Percentiles rank a stretch among this genome's conserved stretches.
These are phyloP conservation scores for Gyromitra esculenta DNA, from an alignment of 2,329 filamentous ascomycete genomes.

Conservation along the genomic window DNA sequence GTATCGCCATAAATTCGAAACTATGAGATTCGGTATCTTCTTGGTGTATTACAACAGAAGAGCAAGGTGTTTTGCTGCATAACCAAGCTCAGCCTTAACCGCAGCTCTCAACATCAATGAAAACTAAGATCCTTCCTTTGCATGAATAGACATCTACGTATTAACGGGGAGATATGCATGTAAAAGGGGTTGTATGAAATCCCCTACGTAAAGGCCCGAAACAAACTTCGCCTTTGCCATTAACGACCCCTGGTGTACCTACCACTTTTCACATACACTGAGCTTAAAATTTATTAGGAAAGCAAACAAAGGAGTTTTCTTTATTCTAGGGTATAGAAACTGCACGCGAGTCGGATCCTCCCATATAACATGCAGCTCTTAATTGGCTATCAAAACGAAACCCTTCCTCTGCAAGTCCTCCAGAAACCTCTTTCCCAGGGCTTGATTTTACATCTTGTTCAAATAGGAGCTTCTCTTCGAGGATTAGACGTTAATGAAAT, in stretches of 20 bases:
- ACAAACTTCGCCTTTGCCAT: neutral
- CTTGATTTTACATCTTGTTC: neutral
- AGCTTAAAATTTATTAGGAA: neutral
- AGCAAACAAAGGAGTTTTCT: constrained; percentile 8
- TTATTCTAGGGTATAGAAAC: constrained; percentile 8
- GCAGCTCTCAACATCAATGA: too few relatives aligned
- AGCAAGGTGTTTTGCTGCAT: too few relatives aligned
- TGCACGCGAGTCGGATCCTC: neutral
- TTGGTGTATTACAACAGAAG: too few relatives aligned
- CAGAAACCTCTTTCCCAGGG: neutral
- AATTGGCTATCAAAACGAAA: neutral
- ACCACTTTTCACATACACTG: neutral
- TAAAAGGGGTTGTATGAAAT: neutral
- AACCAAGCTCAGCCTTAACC: too few relatives aligned
- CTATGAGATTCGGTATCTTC: too few relatives aligned
- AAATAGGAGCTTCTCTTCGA: neutral
- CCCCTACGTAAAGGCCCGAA: neutral
- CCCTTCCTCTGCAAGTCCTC: neutral
- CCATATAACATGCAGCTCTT: neutral
- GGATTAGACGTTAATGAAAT: constrained; percentile 12
- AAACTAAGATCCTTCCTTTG: too few relatives aligned
- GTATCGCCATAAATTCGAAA: too few relatives aligned
- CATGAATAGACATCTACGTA: too few relatives aligned
- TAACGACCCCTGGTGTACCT: neutral
- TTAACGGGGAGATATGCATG: neutral